Evolutionary conservation across 2,329 filamentous ascomycete species (phyloP).

Genomic region (Phaeosphaeria sp.): DNA sequence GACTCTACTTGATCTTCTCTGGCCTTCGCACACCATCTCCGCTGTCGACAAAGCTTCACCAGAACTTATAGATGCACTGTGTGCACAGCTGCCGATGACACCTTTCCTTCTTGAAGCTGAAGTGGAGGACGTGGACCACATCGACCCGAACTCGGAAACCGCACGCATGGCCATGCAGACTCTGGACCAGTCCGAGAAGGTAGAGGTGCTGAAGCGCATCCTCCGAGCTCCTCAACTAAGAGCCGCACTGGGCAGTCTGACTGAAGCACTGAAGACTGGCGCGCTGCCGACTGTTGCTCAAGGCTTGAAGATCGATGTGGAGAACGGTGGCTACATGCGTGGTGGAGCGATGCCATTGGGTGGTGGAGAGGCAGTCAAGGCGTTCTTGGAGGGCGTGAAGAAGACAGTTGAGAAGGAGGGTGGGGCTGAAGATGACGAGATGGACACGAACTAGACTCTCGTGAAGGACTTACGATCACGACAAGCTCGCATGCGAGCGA

Average conservation of each 20-base stretch:
- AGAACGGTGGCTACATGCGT: conserved; percentile 82
- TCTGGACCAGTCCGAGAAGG: conserved; percentile 78
- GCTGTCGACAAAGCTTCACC: conserved; percentile 72
- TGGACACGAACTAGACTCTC: conserved; percentile 39
- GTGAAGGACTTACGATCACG: not conserved
- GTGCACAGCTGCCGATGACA: conserved; percentile 78
- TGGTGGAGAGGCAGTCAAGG: conserved; percentile 86
- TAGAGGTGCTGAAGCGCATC: conserved; percentile 78
- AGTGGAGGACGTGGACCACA: conserved; percentile 64
- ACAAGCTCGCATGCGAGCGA: not conserved
- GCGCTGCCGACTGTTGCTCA: conserved; percentile 89
- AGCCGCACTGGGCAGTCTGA: conserved; percentile 84
- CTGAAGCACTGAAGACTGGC: conserved; percentile 86
- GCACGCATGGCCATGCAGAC: conserved; percentile 77
- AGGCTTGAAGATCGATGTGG: conserved; percentile 79
- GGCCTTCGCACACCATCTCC: conserved; percentile 77
- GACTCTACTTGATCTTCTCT: conserved; percentile 84
- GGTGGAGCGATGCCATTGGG: conserved; percentile 84
- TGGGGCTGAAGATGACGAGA: conserved; percentile 36
- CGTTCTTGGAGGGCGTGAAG: conserved; percentile 89
- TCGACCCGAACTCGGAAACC: conserved; percentile 72
- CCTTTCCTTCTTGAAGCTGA: conserved; percentile 80
- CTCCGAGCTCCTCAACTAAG: conserved; percentile 88
- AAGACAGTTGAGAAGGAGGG: conserved; percentile 69
- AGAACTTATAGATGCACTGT: conserved; percentile 73